These are phyloP conservation scores for Vitellaria paradoxa DNA, from an alignment of 179 eudicot genomes.

Conservation along the genomic window DNA sequence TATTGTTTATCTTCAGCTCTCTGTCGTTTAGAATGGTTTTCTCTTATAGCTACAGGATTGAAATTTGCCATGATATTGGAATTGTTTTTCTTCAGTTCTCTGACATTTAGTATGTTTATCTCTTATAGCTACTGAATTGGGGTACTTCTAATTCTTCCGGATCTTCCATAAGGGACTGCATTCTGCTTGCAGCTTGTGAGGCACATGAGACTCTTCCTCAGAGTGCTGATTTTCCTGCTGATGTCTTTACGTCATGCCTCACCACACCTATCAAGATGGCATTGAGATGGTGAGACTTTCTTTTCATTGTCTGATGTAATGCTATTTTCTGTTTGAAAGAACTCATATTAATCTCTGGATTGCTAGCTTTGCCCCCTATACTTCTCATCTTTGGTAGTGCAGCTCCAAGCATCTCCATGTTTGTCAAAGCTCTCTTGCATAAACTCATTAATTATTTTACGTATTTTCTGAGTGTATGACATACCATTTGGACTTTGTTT, in stretches of 20 bases:
- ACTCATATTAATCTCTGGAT: too few relatives aligned
- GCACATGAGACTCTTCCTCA: conserved; percentile 98
- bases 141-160: conserved; percentile 56
- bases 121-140: conserved; percentile 61
- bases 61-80: neutral
- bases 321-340: neutral
- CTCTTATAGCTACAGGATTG: conserved; percentile 60
- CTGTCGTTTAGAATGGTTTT: conserved; percentile 4
- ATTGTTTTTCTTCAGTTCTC: conserved; percentile 5
- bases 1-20: conserved; percentile 4
- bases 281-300: conserved; percentile 63
- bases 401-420: too few relatives aligned
- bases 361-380: too few relatives aligned
- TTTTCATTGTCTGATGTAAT: neutral
- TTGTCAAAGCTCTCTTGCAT: too few relatives aligned
- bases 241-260: conserved; percentile 91
- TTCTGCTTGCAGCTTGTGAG: conserved; percentile 96
- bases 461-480: too few relatives aligned
- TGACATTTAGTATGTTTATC: conserved; percentile 7
- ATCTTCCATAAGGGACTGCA: conserved; percentile 70
- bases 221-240: conserved; percentile 97
- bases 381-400: too few relatives aligned
- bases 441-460: too few relatives aligned
- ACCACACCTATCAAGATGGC: conserved; percentile 98
- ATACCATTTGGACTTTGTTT: too few relatives aligned